Evolutionary conservation across 768 basidiomycete species (phyloP).

Genomic region (Lactifluus volemus): DNA sequence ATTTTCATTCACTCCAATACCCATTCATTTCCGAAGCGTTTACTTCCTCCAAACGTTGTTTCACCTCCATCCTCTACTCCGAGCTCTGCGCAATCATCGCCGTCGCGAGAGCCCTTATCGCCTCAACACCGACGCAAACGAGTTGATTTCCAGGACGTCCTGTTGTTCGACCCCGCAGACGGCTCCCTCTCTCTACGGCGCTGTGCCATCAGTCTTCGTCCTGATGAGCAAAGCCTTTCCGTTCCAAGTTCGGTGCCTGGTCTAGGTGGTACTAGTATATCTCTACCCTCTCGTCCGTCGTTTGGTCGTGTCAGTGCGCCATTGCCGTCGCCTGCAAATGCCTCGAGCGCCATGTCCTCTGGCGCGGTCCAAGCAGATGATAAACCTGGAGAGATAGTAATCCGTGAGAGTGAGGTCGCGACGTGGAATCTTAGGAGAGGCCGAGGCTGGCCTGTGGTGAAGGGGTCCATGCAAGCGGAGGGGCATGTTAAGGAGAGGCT

Average conservation of each 20-base stretch:
- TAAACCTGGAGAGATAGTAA: constrained; percentile 29
- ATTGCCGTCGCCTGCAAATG: constrained; percentile 19
- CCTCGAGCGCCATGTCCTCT: constrained; percentile 22
- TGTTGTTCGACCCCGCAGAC: constrained; percentile 57
- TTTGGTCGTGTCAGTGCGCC: constrained; percentile 31
- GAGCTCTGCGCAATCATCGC: constrained; percentile 26
- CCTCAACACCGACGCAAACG: constrained; percentile 25
- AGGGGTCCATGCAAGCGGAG: constrained; percentile 24
- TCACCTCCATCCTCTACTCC: constrained; percentile 26
- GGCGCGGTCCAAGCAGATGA: constrained; percentile 32
- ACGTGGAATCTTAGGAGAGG: constrained; percentile 56
- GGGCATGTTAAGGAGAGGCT: not conserved
- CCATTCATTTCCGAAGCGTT: constrained; percentile 30
- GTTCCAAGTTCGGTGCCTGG: constrained; percentile 25
- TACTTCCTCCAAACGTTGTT: constrained; percentile 28
- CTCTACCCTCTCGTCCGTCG: constrained; percentile 46
- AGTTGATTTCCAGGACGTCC: constrained; percentile 52
- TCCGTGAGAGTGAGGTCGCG: constrained; percentile 39
- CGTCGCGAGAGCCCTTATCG: constrained; percentile 24
- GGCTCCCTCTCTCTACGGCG: constrained; percentile 49
- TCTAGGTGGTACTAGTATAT: constrained; percentile 46
- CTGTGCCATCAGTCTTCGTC: constrained; percentile 36
- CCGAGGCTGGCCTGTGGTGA: constrained; percentile 46
- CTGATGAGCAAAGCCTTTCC: constrained; percentile 20
- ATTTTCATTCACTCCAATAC: constrained; percentile 39